These are phyloP conservation scores for Pseudogymnoascus destructans DNA, from an alignment of 2,329 filamentous ascomycete genomes.

Conservation along the genomic window DNA sequence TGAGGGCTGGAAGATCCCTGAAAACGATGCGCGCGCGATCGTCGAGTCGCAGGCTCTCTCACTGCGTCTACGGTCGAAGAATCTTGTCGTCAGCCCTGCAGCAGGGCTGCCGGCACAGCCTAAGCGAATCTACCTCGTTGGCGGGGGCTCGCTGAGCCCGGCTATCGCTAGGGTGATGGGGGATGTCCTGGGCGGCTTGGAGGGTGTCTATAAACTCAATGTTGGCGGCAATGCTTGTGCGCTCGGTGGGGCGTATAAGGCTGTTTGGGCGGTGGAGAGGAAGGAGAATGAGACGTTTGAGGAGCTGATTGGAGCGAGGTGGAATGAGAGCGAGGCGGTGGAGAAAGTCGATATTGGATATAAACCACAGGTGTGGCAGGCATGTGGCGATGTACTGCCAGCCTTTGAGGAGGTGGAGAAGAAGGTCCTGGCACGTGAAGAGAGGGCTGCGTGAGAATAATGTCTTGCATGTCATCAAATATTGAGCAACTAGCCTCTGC, in stretches of 20 bases:
- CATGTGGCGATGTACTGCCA: constrained; percentile 62
- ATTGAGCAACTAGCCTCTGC: neutral
- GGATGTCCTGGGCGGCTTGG: constrained; percentile 74
- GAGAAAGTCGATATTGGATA: constrained; percentile 76
- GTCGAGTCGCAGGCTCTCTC: constrained; percentile 92
- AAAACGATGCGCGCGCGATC: constrained; percentile 71
- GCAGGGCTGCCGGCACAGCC: constrained; percentile 63
- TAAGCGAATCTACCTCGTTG: constrained; percentile 82
- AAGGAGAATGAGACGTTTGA: constrained; percentile 63
- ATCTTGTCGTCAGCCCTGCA: constrained; percentile 50
- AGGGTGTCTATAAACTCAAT: constrained; percentile 87
- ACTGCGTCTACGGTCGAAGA: constrained; percentile 70
- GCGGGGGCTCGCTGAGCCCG: constrained; percentile 78
- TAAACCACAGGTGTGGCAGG: constrained; percentile 56
- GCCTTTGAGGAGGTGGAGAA: constrained; percentile 68
- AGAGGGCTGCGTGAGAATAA: constrained; percentile 11
- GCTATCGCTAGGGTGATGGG: constrained; percentile 78
- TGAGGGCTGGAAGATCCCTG: constrained; percentile 38
- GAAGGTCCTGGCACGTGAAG: constrained; percentile 40
- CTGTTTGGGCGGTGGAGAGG: constrained; percentile 78
- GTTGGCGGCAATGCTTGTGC: constrained; percentile 94
- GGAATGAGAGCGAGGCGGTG: constrained; percentile 75
- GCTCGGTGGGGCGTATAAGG: constrained; percentile 87
- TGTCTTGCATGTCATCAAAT: neutral
- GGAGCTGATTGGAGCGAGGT: constrained; percentile 68